Percentiles rank a stretch among this genome's conserved stretches.
These are phyloP conservation scores for Jatropha multifida DNA, from an alignment of 441 rosid species.

Conservation along the genomic window DNA sequence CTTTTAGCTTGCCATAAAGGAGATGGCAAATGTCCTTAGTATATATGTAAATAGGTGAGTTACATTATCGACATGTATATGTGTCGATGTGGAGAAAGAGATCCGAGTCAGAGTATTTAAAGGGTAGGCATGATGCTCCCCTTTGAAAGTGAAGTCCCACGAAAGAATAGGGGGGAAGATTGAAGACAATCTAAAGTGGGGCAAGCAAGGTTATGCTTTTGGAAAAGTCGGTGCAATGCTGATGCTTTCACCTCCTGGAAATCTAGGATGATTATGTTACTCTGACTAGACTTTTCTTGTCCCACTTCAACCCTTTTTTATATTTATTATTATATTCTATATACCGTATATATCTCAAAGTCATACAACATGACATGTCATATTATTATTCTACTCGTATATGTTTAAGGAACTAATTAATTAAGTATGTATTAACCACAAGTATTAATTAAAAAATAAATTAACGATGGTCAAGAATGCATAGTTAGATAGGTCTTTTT, in stretches of 20 bases:
- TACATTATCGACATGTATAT: no score
- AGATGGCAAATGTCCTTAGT: no score
- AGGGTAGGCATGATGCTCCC: not conserved
- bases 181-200: constrained; percentile 16
- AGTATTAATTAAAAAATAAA: not conserved
- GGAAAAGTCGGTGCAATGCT: constrained; percentile 18
- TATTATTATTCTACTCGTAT: not conserved
- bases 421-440: no score
- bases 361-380: not conserved
- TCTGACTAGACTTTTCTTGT: constrained; percentile 33
- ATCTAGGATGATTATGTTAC: constrained; percentile 21
- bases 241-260: constrained; percentile 16
- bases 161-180: not conserved
- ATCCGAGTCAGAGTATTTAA: not conserved
- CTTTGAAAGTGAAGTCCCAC: constrained; percentile 4
- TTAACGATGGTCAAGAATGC: no score
- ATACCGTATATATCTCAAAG: not conserved
- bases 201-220: not conserved
- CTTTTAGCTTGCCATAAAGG: no score
- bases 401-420: no score
- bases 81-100: no score
- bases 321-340: not conserved
- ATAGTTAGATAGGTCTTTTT: no score
- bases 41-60: no score
- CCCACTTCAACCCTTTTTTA: constrained; percentile 15